Base-by-base conservation (phyloP, 164 flowering plant species). In the Amborella trichopoda region DNA sequence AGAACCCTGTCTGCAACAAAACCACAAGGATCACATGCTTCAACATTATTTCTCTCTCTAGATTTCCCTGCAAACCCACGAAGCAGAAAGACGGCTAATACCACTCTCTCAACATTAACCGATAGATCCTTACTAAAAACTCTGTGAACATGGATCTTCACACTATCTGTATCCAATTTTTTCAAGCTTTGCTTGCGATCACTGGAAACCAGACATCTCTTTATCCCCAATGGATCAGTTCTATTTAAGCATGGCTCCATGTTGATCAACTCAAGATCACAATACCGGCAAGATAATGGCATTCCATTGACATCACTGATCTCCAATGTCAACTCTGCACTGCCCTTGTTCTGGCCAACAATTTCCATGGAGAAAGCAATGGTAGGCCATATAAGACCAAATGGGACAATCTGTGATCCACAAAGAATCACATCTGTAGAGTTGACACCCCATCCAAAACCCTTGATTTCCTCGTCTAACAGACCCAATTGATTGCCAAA, bases 361-460 rank as follows among this genome's bases (percentile, higher is more conserved):
- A 28, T 32, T 21, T 26, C 57, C 11, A 60, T 48, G 0, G 68
- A 56, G 50, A 68, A 23, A 26, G 74, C 95, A 67, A 93, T 81
- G 16, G 51, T 56, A 1, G 95, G 95, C 65, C 80, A 85, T 48
- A 88, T 81, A 63, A 93, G 61, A 6, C 88, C 91, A 46, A 87
- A 80, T 17, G 94, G 91, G 67, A 85, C 60, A 28, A 88, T 53
- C 49, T 82, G 69, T 38, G 94, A 80, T 23, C 96, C 95, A 49
- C 82, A 60, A 40, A 70, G 34, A 58, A 93, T 68, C 0, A 78
- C 68, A 50, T 80, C 76, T 3, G 72, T 73, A 0, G 91, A 80
- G 48, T 73, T 72, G 64, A 66, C 69, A 0, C 96, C 96, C 95
- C 96, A 93, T 27, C 86, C 88, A 49, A 88, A 59, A 21, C 55